Percentiles rank a stretch among this genome's conserved stretches.
Conservation (phyloP, 495 filamentous ascomycete genomes). For the Durotheca rogersii region DNA sequence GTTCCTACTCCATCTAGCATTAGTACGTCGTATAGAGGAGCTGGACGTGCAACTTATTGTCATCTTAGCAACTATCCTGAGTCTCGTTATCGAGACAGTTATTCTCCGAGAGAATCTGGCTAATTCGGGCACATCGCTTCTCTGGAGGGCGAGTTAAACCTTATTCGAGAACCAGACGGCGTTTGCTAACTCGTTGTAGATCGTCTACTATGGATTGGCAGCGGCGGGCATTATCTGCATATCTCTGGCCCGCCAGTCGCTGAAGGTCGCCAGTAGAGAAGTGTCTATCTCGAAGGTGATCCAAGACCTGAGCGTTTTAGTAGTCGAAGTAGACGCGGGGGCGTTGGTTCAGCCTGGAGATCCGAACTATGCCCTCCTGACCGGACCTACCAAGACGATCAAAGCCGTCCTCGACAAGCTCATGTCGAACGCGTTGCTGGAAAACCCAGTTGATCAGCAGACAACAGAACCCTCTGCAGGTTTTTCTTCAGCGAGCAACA, state of each 20-base stretch:
- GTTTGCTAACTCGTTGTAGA: conserved; percentile 19
- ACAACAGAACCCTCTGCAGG: background rate
- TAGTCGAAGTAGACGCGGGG: conserved; percentile 42
- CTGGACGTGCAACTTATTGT: conserved; percentile 37
- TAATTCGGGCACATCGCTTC: conserved; percentile 45
- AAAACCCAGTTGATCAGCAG: background rate
- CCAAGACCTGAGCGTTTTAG: conserved; percentile 43
- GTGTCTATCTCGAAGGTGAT: conserved; percentile 32
- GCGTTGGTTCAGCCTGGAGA: conserved; percentile 38
- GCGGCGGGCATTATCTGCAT: conserved; percentile 46
- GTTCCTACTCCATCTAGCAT: conserved; percentile 40
- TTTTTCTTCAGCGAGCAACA: background rate
- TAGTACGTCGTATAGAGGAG: conserved; percentile 37
- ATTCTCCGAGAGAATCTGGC: conserved; percentile 42
- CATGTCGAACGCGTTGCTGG: background rate
- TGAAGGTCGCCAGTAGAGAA: conserved; percentile 1
- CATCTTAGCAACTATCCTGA: conserved; percentile 40
- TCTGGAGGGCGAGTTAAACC: conserved; percentile 41
- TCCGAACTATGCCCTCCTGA: conserved; percentile 35
- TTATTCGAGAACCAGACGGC: background rate
- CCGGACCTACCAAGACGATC: conserved; percentile 7
- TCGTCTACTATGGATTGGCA: conserved; percentile 45
- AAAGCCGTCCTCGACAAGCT: background rate
- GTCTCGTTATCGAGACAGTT: conserved; percentile 41
- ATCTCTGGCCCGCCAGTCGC: conserved; percentile 35